These are phyloP conservation scores for Heracleum sosnowskyi DNA, from an alignment of 129 eudicot genomes.

Conservation along the genomic window DNA sequence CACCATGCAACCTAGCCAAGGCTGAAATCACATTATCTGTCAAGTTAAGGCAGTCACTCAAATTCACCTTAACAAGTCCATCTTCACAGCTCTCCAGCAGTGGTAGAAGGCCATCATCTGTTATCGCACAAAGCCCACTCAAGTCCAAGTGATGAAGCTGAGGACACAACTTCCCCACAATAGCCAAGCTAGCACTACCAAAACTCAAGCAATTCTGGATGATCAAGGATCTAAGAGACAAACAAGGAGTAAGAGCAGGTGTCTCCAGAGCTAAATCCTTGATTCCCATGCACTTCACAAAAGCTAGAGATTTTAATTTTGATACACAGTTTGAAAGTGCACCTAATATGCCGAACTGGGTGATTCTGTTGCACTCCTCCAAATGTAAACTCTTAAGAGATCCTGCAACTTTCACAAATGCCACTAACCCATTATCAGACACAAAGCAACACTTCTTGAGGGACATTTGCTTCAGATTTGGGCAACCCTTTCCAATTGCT, in stretches of 20 bases:
- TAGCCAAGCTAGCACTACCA: conserved; percentile 50
- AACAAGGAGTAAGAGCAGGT: conserved; percentile 36
- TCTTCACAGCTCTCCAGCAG: conserved; percentile 48
- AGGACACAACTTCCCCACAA: conserved; percentile 68
- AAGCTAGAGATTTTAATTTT: conserved; percentile 59
- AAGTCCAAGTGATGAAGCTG: conserved; percentile 61
- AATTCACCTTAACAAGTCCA: conserved; percentile 64
- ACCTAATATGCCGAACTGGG: conserved; percentile 53
- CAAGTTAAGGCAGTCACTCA: conserved; percentile 60
- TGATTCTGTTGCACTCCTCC: conserved; percentile 78
- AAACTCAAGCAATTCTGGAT: conserved; percentile 62
- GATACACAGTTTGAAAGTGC: conserved; percentile 48
- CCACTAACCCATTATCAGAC: conserved; percentile 67
- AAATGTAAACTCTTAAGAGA: conserved; percentile 69
- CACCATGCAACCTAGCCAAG: conserved; percentile 59
- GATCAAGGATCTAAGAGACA: conserved; percentile 32
- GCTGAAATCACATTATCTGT: conserved; percentile 44
- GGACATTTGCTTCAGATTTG: conserved; percentile 54
- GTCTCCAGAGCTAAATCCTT: conserved; percentile 41
- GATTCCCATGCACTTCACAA: conserved; percentile 80
- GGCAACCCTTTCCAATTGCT: conserved; percentile 74
- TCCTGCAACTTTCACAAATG: conserved; percentile 45
- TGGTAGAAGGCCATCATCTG: conserved; percentile 56
- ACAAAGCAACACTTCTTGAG: conserved; percentile 74
- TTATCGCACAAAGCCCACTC: conserved; percentile 62